These are phyloP conservation scores for Amanita rubescens DNA, from an alignment of 768 basidiomycete species.

Conservation along the genomic window DNA sequence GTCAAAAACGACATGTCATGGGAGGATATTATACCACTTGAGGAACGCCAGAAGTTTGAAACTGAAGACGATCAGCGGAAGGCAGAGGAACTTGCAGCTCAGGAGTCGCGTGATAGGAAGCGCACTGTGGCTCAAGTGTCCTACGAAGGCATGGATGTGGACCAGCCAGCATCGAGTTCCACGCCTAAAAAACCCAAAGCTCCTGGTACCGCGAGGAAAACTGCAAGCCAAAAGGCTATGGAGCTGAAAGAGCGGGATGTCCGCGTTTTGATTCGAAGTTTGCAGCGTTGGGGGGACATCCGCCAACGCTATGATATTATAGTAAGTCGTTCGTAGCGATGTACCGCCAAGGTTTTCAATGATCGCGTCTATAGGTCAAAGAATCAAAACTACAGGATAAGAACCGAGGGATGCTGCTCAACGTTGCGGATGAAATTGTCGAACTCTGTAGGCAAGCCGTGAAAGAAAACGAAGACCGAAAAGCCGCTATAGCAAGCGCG, in stretches of 20 bases:
- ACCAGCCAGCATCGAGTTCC: conserved; percentile 55
- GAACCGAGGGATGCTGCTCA: conserved; percentile 86
- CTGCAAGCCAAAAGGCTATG: conserved; percentile 89
- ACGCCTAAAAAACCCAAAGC: conserved; percentile 69
- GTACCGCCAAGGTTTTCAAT: conserved; percentile 2
- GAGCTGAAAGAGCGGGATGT: conserved; percentile 97
- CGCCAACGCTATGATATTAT: conserved; percentile 91
- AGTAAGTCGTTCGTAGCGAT: conserved; percentile 40
- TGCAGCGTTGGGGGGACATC: conserved; percentile 98
- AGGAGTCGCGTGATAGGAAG: conserved; percentile 70
- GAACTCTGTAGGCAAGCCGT: conserved; percentile 79
- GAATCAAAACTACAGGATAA: conserved; percentile 92
- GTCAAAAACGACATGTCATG: conserved; percentile 98
- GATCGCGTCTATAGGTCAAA: conserved; percentile 45
- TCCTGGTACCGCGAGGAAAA: conserved; percentile 74
- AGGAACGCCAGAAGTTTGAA: conserved; percentile 81
- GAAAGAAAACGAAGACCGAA: conserved; percentile 74
- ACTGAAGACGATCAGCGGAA: conserved; percentile 72
- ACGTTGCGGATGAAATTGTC: conserved; percentile 90
- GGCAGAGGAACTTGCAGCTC: conserved; percentile 61
- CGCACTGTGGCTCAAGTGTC: conserved; percentile 81
- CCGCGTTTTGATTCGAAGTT: conserved; percentile 87
- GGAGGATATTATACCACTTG: conserved; percentile 98
- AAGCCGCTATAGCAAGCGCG: conserved; percentile 64
- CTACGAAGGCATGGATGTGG: conserved; percentile 92